Evolutionary conservation across 2,329 filamentous ascomycete genomes (phyloP), one percentile per base, ranked within the genome.

Genomic region (Chaetomium sp.): DNA sequence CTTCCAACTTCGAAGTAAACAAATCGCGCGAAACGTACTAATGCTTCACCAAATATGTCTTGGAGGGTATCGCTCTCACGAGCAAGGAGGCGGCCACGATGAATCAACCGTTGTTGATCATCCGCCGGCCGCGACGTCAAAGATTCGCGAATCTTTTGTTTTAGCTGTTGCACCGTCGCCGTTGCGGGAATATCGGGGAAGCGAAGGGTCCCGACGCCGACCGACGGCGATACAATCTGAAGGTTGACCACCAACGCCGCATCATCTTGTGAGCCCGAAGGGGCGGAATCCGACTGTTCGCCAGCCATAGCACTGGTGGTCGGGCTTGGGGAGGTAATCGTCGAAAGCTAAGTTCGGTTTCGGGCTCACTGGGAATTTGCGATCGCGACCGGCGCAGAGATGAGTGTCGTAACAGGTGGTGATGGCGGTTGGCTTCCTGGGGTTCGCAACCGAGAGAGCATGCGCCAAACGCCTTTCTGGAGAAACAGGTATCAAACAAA

Each of bases 81-180:
- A 35, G 72, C 67, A 48, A 86, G 69, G 47, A 82, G 73, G 38
- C 81, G 77, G 1, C 83, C 83, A 43, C 79, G 74, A 63, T 85
- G 77, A 40, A 86, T 86, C 56, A 86, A 69, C 43, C 82, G 75
- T 66, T 85, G 80, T 37, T 77, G 74, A 37, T 81, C 75, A 57
- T 82, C 75, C 12, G 74, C 62, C 3, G 81, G 81, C 51, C 74
- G 77, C 45, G 76, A 67, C 32, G 74, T 69, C 43, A 85, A 66
- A 3, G 68, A 65, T 62, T 81, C 73, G 36, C 80, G 78, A 56
- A 86, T 82, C 65, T 72, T 79, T 44, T 77, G 76, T 66, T 85
- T 85, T 37, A 86, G 69, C 66, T 82, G 71, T 54, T 74, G 75
- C 48, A 85, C 71, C 0, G 80, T 84, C 1, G 78, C 81, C 1